Conservation (phyloP, 495 filamentous ascomycete genomes). For the Chaetomidium leptoderma region DNA sequence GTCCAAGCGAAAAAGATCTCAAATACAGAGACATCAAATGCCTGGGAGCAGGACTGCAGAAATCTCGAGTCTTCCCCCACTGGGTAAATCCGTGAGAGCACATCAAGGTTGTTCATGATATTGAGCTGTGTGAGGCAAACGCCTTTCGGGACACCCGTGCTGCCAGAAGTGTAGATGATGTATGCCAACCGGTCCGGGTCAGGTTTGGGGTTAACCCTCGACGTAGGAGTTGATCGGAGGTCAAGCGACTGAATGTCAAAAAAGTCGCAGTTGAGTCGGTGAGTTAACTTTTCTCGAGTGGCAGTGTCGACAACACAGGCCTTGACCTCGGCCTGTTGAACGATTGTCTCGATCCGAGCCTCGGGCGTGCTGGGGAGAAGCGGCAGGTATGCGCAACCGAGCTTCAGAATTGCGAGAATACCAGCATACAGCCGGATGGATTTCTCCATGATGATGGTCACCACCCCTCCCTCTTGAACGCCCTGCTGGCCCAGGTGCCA, state of each 20-base stretch:
- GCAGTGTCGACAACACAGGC: constrained; percentile 44
- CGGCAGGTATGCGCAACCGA: constrained; percentile 70
- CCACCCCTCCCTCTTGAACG: constrained; percentile 47
- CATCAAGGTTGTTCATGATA: constrained; percentile 62
- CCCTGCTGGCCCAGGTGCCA: constrained; percentile 47
- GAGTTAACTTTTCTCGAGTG: constrained; percentile 18
- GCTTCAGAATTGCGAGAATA: constrained; percentile 67
- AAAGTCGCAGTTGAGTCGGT: constrained; percentile 27
- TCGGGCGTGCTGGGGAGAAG: constrained; percentile 60
- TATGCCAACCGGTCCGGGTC: constrained; percentile 47
- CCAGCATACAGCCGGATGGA: constrained; percentile 61
- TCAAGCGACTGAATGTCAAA: constrained; percentile 34
- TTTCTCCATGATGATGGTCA: constrained; percentile 69
- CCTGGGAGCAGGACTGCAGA: constrained; percentile 68
- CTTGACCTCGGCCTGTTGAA: constrained; percentile 48
- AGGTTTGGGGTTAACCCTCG: constrained; percentile 33
- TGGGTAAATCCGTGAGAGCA: constrained; percentile 58
- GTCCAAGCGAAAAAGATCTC: constrained; percentile 78
- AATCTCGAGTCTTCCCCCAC: constrained; percentile 44
- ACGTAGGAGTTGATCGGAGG: constrained; percentile 21
- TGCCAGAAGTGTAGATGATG: constrained; percentile 63
- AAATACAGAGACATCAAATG: constrained; percentile 75
- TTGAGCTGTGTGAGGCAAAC: constrained; percentile 65
- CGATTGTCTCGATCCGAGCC: constrained; percentile 50
- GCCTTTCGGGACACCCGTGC: constrained; percentile 64